Base-by-base conservation (phyloP, 306 rosid species). In the Gleditsia sinensis region DNA sequence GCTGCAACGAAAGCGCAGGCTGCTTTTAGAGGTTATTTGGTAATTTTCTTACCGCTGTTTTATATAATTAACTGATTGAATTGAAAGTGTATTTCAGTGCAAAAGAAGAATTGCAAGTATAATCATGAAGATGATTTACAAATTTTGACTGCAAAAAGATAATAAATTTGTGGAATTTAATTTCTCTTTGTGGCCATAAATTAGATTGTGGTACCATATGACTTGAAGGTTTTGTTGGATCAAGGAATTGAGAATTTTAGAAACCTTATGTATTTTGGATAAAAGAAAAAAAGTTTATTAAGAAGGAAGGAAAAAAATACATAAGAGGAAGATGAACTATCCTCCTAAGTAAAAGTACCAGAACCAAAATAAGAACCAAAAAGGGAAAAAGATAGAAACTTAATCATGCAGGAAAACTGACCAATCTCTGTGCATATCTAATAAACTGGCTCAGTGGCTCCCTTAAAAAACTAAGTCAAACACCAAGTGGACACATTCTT, bases 21-120 rank as follows among this genome's bases (percentile, higher is more conserved):
- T 78, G 87, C 96, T 54, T 90, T 92, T 75, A 75, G 89, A 78
- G 97, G 97, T 72, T 90, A 90, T 78, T 71, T 90, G 89, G 97
- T 92, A 88, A 78, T 51, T 83, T 49, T 80, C 51, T 70, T 39
- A 60, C 69, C 46, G 16, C 25, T 59, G 9, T 42, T 58, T 65
- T 25, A 17, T 19, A 56, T 49, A 34, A 45, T 65, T 19, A n/a
- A 67, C 46, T 60, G 61, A 48, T 16, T 75, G 24, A 56, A 63
- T 45, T 24, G 5, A 34, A 17, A 19, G 33, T 39, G 39, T 51
- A 43, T 19, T 40, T 65, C 13, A n/a, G 36, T 5, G 14, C 49
- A 49, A 16, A 73, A 60, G 2, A 20, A 6, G 25, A 27, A 2
- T 32, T 51, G 46, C 37, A 49, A 51, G 30, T 53, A 34, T 34